Evolutionary conservation across 495 filamentous ascomycete genomes (phyloP), one percentile per base, ranked within the genome.

Genomic region (Penicillium nucicola): DNA sequence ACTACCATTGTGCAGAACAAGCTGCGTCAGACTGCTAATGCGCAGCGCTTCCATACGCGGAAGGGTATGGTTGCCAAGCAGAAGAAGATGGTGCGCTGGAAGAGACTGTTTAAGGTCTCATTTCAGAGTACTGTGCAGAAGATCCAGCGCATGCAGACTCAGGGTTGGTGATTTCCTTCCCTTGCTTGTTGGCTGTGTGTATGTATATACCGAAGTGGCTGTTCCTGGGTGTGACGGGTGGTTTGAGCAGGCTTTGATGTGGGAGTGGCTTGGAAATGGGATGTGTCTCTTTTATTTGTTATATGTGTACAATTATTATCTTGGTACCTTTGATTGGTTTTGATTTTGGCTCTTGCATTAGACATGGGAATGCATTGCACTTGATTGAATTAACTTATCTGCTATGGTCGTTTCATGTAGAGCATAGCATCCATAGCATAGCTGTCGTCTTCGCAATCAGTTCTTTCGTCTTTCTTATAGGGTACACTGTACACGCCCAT

Each of bases 71-170:
- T 61, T 58, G 52, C 54, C 25, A 76, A 75, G 66, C 55, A 65
- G 48, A 34, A 61, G 49, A 56, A 59, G 45, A 65, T 64, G 43
- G 30, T 41, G 45, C 58, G 73, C 41, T 76, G 73, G 73, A 65
- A 68, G 58, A 69, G 58, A 45, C 58, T 76, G 56, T 76, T 76
- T 48, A 66, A 67, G 56, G 71, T 66, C 41, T 76, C 73, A 13
- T 75, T 75, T 45, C 44, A 62, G 48, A 53, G 62, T 39, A 77
- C 73, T 43, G 70, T 75, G 39, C 45, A 52, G 35, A 69, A 67
- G 64, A 70, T 77, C 45, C 61, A 74, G 64, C 58, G 60, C 19
- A 77, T 77, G 71, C 67, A 72, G 53, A 59, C 62, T 13, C 73
- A 77, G 59, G 73, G 73, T 30, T 77, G 73, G 73, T 77, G 64